Evolutionary conservation across 2,329 filamentous ascomycete species (phyloP), one percentile per base, ranked within the genome.

Genomic region (Exutisphaerella laricina): DNA sequence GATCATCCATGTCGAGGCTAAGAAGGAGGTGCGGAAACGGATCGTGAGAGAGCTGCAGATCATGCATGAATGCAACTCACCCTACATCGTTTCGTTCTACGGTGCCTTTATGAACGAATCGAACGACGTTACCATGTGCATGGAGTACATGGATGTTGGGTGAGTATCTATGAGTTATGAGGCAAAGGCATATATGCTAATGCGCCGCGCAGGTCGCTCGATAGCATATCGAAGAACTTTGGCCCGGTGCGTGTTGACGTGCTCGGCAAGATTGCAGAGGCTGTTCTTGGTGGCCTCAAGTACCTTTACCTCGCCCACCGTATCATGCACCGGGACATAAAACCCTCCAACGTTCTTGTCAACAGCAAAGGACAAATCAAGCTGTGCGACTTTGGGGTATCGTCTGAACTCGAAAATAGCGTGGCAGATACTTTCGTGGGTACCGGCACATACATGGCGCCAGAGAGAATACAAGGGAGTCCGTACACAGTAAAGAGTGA

Each of bases 101-200:
- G 92, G 92, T 48, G 92, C 92, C 26, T 98, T 97, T 63, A 78
- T 97, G 61, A 97, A 95, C 63, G 86, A 94, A 61, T 88, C 88
- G 49, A 90, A 94, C 62, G 92, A 98, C 70, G 94, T 98, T 46
- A 94, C 97, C 57, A 90, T 98, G 83, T 98, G 92, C 67, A 98
- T 98, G 92, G 92, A 98, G 66, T 97, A 98, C 65, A 95, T 95
- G 88, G 92, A 98, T 68, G 88, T 90, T 64, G 92, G 92, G 92
- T 97, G 77, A 68, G 86, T 71, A 20, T 44, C 12, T 16, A 14
- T 12, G 4, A 4, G 12, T n/a, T 18, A 4, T 8, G 3, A 30
- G 38, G 39, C 42, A 36, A 25, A 34, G 8, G 20, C 8, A 49
- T 25, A 17, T 4, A 33, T 56, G 38, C 46, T 49, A 22, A 49